Conservation (phyloP, 345 rosid species). For the Arabis alpina region DNA sequence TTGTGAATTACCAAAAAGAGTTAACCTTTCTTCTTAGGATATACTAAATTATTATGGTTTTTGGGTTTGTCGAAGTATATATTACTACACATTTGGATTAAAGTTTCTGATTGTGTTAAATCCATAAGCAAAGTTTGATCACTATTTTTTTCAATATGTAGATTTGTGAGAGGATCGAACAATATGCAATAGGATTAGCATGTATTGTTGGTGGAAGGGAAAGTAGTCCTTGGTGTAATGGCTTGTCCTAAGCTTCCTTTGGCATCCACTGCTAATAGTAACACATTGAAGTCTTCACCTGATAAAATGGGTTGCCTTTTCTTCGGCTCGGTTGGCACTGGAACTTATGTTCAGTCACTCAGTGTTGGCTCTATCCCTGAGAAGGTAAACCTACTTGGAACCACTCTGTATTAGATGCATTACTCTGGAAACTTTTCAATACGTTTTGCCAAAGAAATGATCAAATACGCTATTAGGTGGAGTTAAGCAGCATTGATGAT, state of each 20-base stretch:
- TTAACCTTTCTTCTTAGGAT: no score
- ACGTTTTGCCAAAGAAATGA: background rate
- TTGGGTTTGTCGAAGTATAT: no score
- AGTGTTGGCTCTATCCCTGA: constrained; percentile 54
- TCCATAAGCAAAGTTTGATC: background rate
- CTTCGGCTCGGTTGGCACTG: constrained; percentile 71
- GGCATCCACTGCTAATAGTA: constrained; percentile 34
- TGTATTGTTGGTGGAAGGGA: constrained; percentile 81
- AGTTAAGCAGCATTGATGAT: constrained; percentile 71
- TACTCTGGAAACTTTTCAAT: background rate
- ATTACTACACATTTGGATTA: no score
- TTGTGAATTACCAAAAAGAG: no score
- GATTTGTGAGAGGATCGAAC: constrained; percentile 94
- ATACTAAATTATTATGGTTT: no score
- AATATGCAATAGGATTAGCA: constrained; percentile 91
- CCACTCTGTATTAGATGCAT: constrained; percentile 12
- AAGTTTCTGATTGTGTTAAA: no score
- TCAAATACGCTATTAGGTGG: constrained; percentile 53
- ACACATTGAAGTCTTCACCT: constrained; percentile 46
- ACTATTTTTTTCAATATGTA: constrained; percentile 24
- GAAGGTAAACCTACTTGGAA: constrained; percentile 50
- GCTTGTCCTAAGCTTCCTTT: constrained; percentile 91
- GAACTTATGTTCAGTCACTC: constrained; percentile 81
- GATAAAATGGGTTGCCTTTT: constrained; percentile 71
- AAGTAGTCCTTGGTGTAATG: constrained; percentile 86